These are phyloP conservation scores for Clarkia xantiana DNA, from an alignment of 345 rosid species.

Conservation along the genomic window DNA sequence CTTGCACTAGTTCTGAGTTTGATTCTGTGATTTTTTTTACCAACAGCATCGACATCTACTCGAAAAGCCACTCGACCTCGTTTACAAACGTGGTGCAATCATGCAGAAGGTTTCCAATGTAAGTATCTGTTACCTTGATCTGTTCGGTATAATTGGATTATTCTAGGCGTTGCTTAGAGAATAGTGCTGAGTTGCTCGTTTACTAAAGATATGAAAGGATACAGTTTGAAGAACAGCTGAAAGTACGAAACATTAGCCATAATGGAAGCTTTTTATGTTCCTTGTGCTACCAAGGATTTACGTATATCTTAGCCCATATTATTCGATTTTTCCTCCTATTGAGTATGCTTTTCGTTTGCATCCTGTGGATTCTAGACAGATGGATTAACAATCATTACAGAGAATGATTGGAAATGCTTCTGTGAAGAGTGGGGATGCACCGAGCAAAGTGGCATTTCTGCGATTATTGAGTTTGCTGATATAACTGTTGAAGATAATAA, in stretches of 20 bases:
- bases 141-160: background rate
- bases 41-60: slow-evolving; percentile 65
- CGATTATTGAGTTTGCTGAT: slow-evolving; percentile 37
- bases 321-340: background rate
- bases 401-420: slow-evolving; percentile 79
- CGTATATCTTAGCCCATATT: too few species aligned
- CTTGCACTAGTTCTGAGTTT: background rate
- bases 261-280: too few species aligned
- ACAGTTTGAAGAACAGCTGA: too few species aligned
- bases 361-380: slow-evolving; percentile 57
- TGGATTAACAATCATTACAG: slow-evolving; percentile 64
- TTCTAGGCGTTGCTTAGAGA: too few species aligned
- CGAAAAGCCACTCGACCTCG: slow-evolving; percentile 75
- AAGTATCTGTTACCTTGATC: slow-evolving; percentile 23
- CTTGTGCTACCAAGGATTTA: too few species aligned
- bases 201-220: too few species aligned
- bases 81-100: slow-evolving; percentile 52
- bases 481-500: slow-evolving; percentile 8
- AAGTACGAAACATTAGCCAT: too few species aligned
- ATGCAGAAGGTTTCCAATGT: slow-evolving; percentile 59
- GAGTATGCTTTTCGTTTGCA: background rate
- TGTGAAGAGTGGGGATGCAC: slow-evolving; percentile 93
- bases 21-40: slow-evolving; percentile 4
- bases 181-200: too few species aligned
- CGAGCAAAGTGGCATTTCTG: slow-evolving; percentile 57